Evolutionary conservation across 176 grass and related monocot species (phyloP), one percentile per base, ranked within the genome.

Genomic region (Oryza australiensis): DNA sequence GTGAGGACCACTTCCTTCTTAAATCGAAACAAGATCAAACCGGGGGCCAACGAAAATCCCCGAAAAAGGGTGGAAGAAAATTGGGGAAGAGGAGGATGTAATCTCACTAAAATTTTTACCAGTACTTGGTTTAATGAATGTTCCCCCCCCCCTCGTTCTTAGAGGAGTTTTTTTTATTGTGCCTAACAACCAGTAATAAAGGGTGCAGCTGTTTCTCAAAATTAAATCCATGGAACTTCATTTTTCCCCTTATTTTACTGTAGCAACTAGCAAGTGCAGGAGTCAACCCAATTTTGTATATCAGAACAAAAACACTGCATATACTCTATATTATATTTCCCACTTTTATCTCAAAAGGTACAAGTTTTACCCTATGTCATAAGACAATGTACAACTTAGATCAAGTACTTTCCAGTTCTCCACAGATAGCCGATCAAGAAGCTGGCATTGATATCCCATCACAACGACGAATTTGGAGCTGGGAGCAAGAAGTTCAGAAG

Each of bases 401-500:
- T 72, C 27, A 71, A 48, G 26, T 46, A 53, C 24, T 60, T n/a
- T n/a, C n/a, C n/a, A n/a, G n/a, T n/a, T n/a, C 10, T 48, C 2
- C 13, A 7, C 51, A 7, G 12, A 7, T 3, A 8, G 70, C 78
- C 3, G 43, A 1, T 1, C 49, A 9, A 34, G 24, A 72, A 67
- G 51, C 20, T 18, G 7, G 2, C 77, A 77, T 32, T 43, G 22
- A 32, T 16, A 59, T 64, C 13, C 0, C 14, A 20, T 90, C 66
- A 81, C 62, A 90, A 84, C 3, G 81, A 85, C 16, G 66, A 72
- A 24, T 5, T 87, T 12, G 73, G 42, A 90, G 53, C 4, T 14
- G 72, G 70, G 29, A 80, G 73, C 34, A 97, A 85, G 72, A 97
- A 97, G 73, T 87, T 90, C 20, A 97, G 22, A 7, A 97, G 69